Conservation (phyloP, 805 yeast genomes). For the Suhomyces sp. region DNA sequence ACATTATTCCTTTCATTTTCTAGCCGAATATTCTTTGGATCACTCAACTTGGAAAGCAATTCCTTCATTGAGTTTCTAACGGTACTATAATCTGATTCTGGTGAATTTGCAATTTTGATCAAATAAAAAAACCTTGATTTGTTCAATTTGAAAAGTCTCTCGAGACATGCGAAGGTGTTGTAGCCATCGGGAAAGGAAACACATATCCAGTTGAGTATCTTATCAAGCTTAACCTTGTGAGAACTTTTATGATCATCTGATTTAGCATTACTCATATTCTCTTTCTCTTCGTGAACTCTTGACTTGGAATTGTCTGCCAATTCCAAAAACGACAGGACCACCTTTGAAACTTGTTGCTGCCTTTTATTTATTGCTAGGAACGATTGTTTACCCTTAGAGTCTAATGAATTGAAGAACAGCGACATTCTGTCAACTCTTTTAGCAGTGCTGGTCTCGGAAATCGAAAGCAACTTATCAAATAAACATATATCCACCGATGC, state of each 20-base stretch:
- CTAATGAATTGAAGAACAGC: constrained; percentile 46
- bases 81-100: constrained; percentile 58
- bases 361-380: constrained; percentile 68
- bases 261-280: constrained; percentile 1
- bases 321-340: constrained; percentile 47
- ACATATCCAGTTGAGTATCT: constrained; percentile 60
- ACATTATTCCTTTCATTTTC: constrained; percentile 29
- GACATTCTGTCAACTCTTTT: constrained; percentile 55
- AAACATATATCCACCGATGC: constrained; percentile 60
- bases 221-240: constrained; percentile 41
- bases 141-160: constrained; percentile 50
- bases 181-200: constrained; percentile 52
- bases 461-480: constrained; percentile 60
- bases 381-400: constrained; percentile 57
- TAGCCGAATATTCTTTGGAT: constrained; percentile 45
- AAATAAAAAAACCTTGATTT: constrained; percentile 60
- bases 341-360: constrained; percentile 59
- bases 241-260: constrained; percentile 6
- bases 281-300: constrained; percentile 15
- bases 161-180: constrained; percentile 49
- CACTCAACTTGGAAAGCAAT: constrained; percentile 52
- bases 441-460: constrained; percentile 39
- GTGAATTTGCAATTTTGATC: constrained; percentile 50
- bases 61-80: constrained; percentile 64
- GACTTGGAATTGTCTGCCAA: constrained; percentile 36